Evolutionary conservation across 176 grass and related monocot genomes (phyloP).

Genomic region (Triticum timopheevii): DNA sequence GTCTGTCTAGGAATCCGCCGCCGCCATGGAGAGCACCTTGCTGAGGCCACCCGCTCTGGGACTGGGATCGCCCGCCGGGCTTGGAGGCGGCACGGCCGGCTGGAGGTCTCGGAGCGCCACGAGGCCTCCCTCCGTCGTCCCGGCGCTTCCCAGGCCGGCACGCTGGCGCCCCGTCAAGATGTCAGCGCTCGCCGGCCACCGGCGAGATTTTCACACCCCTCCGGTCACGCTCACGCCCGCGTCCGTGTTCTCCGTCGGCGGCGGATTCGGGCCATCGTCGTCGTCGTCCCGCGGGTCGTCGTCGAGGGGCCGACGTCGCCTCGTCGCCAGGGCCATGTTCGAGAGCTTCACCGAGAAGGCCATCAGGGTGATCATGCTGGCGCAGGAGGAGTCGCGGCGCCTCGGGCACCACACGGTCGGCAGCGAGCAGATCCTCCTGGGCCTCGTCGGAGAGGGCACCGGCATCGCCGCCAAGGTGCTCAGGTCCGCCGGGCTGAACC

Average conservation of each 20-base stretch:
- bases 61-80: background rate
- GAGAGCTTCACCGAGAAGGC: slow-evolving; percentile 94
- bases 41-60: background rate
- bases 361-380: slow-evolving; percentile 92
- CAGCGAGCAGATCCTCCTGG: slow-evolving; percentile 87
- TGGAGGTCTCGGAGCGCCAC: background rate
- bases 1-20: background rate
- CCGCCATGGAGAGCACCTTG: background rate
- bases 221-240: background rate
- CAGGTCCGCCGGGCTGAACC: slow-evolving; percentile 89
- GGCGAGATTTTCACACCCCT: background rate
- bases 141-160: background rate
- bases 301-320: background rate
- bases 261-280: background rate
- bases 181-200: background rate
- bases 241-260: background rate
- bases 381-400: slow-evolving; percentile 84
- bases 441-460: slow-evolving; percentile 75
- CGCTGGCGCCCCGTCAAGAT: slow-evolving; percentile 12
- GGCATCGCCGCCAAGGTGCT: slow-evolving; percentile 92
- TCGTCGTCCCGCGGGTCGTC: too few relatives aligned
- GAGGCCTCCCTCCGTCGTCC: background rate
- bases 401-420: slow-evolving; percentile 80
- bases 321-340: background rate
- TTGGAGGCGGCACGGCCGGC: background rate